A percentile compares a stretch with the other conserved stretches of the same genome.
phyloP scores from a whole-genome alignment of 1,284 basidiomycete genomes.

The Boletus sp. region DNA sequence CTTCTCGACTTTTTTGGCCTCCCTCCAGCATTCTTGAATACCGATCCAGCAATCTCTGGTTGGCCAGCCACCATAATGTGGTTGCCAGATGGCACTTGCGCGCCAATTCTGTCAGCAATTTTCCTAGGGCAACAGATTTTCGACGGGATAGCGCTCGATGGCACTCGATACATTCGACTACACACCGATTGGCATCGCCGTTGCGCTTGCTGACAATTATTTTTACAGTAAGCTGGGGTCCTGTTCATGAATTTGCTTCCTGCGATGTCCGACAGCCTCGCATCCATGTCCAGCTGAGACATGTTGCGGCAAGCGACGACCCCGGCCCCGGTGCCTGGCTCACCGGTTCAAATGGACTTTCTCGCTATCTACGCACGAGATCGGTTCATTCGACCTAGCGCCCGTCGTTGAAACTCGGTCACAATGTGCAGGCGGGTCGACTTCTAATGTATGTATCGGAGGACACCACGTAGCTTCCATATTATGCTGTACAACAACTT shows the following conservation, averaged over 20 bases:
- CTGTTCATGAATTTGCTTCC: conserved; percentile 3
- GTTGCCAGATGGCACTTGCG: conserved; percentile 7
- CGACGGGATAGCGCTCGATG: conserved; percentile 7
- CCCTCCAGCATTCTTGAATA: not conserved
- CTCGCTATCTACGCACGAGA: not conserved
- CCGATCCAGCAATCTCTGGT: not conserved
- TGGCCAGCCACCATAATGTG: no score
- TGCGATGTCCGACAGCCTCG: conserved; percentile 4
- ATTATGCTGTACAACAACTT: no score
- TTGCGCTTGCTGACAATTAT: conserved; percentile 9
- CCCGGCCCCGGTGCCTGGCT: conserved; percentile 2
- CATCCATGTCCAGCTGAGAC: conserved; percentile 12
- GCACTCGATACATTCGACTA: not conserved
- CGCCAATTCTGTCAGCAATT: not conserved
- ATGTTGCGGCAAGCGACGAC: conserved; percentile 1
- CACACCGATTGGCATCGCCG: not conserved
- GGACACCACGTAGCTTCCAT: not conserved
- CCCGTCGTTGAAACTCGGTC: not conserved
- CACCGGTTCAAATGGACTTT: not conserved
- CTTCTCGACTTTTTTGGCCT: conserved; percentile 2
- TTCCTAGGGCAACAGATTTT: not conserved
- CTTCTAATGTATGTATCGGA: conserved; percentile 3
- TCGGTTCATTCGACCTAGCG: not conserved
- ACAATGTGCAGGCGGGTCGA: not conserved
- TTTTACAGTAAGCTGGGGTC: conserved; percentile 3